These are phyloP conservation scores for Bathelium albidoporum DNA, from an alignment of 495 filamentous ascomycete genomes.

Conservation along the genomic window DNA sequence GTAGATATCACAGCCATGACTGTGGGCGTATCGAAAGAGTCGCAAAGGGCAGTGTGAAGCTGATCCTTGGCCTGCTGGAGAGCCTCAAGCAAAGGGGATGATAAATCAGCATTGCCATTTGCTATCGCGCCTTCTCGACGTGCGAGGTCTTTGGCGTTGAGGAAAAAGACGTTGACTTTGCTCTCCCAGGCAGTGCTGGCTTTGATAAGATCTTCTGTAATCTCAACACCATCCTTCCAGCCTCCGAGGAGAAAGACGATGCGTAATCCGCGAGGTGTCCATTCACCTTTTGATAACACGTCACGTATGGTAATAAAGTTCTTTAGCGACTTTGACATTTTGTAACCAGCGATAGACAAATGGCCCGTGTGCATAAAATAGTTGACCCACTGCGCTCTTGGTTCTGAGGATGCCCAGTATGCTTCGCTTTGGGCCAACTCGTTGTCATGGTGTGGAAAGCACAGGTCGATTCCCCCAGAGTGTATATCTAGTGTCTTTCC, in stretches of 20 bases:
- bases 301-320: constrained; percentile 95
- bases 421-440: constrained; percentile 92
- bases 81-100: constrained; percentile 16
- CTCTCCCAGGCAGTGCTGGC: constrained; percentile 69
- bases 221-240: constrained; percentile 88
- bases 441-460: constrained; percentile 95
- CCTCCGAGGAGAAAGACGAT: constrained; percentile 79
- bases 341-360: not conserved
- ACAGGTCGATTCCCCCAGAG: constrained; percentile 84
- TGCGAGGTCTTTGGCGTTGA: constrained; percentile 52
- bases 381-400: constrained; percentile 65
- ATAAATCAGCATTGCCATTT: not conserved
- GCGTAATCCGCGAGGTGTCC: constrained; percentile 69
- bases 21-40: constrained; percentile 80
- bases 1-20: constrained; percentile 66
- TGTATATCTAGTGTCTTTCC: constrained; percentile 83
- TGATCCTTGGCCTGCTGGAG: constrained; percentile 56
- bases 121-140: not conserved
- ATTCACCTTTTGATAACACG: constrained; percentile 62
- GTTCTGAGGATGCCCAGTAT: constrained; percentile 45
- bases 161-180: constrained; percentile 83
- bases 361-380: constrained; percentile 98
- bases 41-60: constrained; percentile 57
- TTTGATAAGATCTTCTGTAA: constrained; percentile 69
- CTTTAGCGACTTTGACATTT: constrained; percentile 29